These are phyloP conservation scores for Vinca major DNA, from an alignment of 305 asterid genomes.

Conservation along the genomic window DNA sequence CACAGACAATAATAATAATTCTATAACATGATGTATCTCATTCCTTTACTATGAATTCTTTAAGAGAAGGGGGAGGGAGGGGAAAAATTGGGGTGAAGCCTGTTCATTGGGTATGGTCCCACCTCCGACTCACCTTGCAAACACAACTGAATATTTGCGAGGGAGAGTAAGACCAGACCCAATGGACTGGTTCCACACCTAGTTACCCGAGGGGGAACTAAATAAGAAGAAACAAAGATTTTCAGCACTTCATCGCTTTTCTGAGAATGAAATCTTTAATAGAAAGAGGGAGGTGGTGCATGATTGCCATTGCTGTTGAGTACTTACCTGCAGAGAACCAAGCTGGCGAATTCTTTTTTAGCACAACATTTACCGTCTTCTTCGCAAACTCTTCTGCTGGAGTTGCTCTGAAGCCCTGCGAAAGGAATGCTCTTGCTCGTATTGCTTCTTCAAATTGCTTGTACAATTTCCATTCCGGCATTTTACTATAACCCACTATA, in stretches of 20 bases:
- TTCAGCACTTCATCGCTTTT: conserved; percentile 42
- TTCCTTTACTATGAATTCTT: too few relatives aligned
- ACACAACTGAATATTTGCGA: background rate
- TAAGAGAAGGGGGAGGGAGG: background rate
- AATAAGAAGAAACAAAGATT: background rate
- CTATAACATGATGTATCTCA: background rate
- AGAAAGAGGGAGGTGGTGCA: conserved; percentile 60
- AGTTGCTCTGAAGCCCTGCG: conserved; percentile 57
- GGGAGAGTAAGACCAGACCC: background rate
- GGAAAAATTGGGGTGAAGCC: background rate
- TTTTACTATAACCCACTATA: conserved; percentile 32
- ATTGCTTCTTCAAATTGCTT: conserved; percentile 58
- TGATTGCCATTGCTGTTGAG: conserved; percentile 48
- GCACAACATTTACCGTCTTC: conserved; percentile 61
- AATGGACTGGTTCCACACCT: too few relatives aligned
- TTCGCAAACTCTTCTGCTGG: conserved; percentile 69
- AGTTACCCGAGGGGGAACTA: too few relatives aligned
- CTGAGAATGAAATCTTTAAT: conserved; percentile 54
- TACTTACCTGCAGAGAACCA: conserved; percentile 64
- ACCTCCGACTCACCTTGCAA: background rate
- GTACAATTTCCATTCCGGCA: conserved; percentile 91
- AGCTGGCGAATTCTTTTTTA: conserved; percentile 56
- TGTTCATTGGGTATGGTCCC: too few relatives aligned
- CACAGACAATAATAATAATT: background rate
- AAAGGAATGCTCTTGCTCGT: conserved; percentile 47